These are phyloP conservation scores for Plenodomus biglobosus DNA, from an alignment of 2,329 filamentous ascomycete genomes.

Conservation along the genomic window DNA sequence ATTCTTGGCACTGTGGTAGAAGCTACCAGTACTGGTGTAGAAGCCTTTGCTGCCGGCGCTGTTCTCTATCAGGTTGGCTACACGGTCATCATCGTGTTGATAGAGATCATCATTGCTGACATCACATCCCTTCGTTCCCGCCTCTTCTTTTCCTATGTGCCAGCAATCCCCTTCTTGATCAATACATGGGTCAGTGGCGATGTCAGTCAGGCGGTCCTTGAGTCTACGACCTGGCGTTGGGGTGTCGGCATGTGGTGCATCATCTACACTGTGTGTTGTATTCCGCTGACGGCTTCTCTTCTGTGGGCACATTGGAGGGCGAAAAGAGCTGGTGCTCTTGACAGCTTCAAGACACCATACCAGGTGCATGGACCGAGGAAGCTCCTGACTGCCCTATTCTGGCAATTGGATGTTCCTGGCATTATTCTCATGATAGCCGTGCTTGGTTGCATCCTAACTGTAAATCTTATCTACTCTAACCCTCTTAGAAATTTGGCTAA, in stretches of 20 bases:
- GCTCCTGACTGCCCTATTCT: slow-evolving; percentile 53
- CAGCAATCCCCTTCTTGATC: slow-evolving; percentile 36
- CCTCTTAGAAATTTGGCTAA: neutral
- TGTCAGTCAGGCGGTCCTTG: slow-evolving; percentile 55
- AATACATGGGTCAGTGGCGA: slow-evolving; percentile 67
- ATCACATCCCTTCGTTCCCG: slow-evolving; percentile 64
- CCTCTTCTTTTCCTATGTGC: slow-evolving; percentile 64
- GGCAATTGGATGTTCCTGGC: slow-evolving; percentile 57
- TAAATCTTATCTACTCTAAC: neutral
- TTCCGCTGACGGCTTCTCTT: slow-evolving; percentile 59
- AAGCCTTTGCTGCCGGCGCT: slow-evolving; percentile 55
- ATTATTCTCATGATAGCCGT: slow-evolving; percentile 51
- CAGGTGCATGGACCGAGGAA: slow-evolving; percentile 46
- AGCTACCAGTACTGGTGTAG: slow-evolving; percentile 52
- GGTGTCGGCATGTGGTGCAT: slow-evolving; percentile 63
- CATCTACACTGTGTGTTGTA: slow-evolving; percentile 59
- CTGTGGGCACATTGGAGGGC: slow-evolving; percentile 53
- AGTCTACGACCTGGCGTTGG: slow-evolving; percentile 60
- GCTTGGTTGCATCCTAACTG: slow-evolving; percentile 52
- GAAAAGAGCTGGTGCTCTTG: slow-evolving; percentile 53
- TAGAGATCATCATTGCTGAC: slow-evolving; percentile 67
- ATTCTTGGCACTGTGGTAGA: slow-evolving; percentile 58
- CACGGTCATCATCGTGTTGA: slow-evolving; percentile 61
- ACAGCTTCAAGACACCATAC: slow-evolving; percentile 49
- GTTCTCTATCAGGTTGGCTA: slow-evolving; percentile 50